A percentile compares a stretch with the other conserved stretches of the same genome.
phyloP scores from a whole-genome alignment of 371 early-diverging fungal species.

The Mortierella sp. region DNA sequence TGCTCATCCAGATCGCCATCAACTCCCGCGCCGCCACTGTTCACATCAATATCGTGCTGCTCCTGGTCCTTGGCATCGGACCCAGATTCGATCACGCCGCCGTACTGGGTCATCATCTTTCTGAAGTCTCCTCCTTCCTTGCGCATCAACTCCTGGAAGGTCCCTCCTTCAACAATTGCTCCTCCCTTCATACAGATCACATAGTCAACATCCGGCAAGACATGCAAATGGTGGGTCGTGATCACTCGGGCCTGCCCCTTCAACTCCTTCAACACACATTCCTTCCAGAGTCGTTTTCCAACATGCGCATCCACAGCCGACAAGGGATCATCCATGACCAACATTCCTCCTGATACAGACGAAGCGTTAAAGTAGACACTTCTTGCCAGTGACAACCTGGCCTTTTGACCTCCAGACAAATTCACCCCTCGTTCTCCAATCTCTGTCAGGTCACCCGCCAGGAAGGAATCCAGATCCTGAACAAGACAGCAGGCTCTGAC shows the following conservation, averaged over 20 bases:
- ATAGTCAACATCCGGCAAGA: constrained; percentile 62
- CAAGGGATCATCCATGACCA: constrained; percentile 81
- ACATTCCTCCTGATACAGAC: constrained; percentile 72
- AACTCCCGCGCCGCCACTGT: background rate
- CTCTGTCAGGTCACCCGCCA: constrained; percentile 84
- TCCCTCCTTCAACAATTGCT: constrained; percentile 23
- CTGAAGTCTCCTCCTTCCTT: constrained; percentile 60
- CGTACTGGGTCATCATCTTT: constrained; percentile 59
- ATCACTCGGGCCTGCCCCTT: constrained; percentile 55
- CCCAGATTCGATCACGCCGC: constrained; percentile 33
- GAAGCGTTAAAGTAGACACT: constrained; percentile 70
- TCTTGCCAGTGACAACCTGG: constrained; percentile 65
- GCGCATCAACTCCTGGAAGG: constrained; percentile 46
- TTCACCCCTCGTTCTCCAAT: constrained; percentile 93
- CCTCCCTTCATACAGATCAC: constrained; percentile 52
- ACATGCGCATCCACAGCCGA: constrained; percentile 81
- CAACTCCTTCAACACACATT: constrained; percentile 57
- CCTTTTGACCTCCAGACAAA: constrained; percentile 90
- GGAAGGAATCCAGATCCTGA: constrained; percentile 59
- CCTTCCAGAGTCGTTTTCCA: constrained; percentile 60
- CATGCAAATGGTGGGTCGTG: constrained; percentile 61
- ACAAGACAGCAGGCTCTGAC: constrained; percentile 71
- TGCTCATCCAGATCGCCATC: background rate
- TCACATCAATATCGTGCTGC: background rate
- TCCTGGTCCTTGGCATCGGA: background rate